These are phyloP conservation scores for Irpex rosettiformis DNA, from an alignment of 1,284 basidiomycete genomes.

Conservation along the genomic window DNA sequence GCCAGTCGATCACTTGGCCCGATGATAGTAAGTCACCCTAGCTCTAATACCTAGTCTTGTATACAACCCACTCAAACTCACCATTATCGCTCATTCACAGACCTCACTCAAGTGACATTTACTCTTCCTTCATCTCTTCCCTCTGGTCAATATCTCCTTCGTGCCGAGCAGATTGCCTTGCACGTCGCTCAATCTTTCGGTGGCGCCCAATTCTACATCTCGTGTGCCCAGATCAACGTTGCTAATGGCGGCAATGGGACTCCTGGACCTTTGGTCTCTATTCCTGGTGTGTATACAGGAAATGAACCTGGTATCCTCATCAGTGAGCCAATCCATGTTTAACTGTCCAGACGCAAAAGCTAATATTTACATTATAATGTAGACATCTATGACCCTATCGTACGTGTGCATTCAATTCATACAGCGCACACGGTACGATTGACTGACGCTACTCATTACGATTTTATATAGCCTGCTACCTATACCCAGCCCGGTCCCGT, in stretches of 20 bases:
- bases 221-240: conserved; percentile 23
- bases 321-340: conserved; percentile 10
- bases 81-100: neutral
- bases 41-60: neutral
- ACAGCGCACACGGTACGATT: neutral
- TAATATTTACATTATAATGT: neutral
- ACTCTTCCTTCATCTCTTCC: conserved; percentile 41
- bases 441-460: neutral
- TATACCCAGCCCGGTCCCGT: conserved; percentile 38
- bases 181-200: conserved; percentile 48
- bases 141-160: conserved; percentile 44
- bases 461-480: conserved; percentile 21
- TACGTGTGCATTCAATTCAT: neutral
- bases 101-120: conserved; percentile 32
- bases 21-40: neutral
- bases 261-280: conserved; percentile 24
- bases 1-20: conserved; percentile 32
- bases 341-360: neutral
- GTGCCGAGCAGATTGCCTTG: conserved; percentile 51
- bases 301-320: conserved; percentile 28
- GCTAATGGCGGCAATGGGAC: conserved; percentile 22
- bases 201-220: conserved; percentile 31
- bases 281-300: conserved; percentile 26
- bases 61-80: neutral
- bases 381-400: neutral